A percentile compares a stretch with the other conserved stretches of the same genome.
These are phyloP conservation scores for Piromyces sp. DNA, from an alignment of 192 early-diverging fungal genomes.

Conservation along the genomic window DNA sequence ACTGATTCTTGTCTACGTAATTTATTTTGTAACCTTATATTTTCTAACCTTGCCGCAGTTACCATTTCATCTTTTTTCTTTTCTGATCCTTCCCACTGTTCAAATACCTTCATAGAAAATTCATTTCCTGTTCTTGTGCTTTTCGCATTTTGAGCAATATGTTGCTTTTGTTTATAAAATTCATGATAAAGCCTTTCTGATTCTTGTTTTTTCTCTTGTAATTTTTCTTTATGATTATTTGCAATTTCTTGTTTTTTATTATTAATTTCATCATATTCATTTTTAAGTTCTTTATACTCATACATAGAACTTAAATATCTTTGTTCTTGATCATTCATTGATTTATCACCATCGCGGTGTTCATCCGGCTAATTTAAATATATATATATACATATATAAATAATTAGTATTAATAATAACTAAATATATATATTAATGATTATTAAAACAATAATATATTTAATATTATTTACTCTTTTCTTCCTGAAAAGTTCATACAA, in stretches of 20 bases:
- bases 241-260: conserved; percentile 14
- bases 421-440: neutral
- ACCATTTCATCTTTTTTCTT: conserved; percentile 35
- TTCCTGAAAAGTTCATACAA: conserved; percentile 31
- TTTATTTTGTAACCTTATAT: conserved; percentile 41
- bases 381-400: conserved; percentile 1
- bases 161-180: conserved; percentile 26
- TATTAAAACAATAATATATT: neutral
- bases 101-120: conserved; percentile 7
- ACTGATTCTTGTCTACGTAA: conserved; percentile 26
- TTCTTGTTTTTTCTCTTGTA: conserved; percentile 22
- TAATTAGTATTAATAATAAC: neutral
- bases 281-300: conserved; percentile 12
- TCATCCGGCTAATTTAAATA: conserved; percentile 21
- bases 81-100: conserved; percentile 25
- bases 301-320: conserved; percentile 24
- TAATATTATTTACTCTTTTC: conserved; percentile 21
- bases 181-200: conserved; percentile 19
- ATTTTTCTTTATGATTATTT: conserved; percentile 18
- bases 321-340: conserved; percentile 25
- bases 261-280: conserved; percentile 15
- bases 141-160: conserved; percentile 22
- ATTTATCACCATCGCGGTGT: conserved; percentile 26
- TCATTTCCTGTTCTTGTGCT: conserved; percentile 29
- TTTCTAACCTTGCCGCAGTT: conserved; percentile 30